These are phyloP conservation scores for Pseudogymnoascus sp. DNA, from an alignment of 2,329 filamentous ascomycete genomes.

Conservation along the genomic window DNA sequence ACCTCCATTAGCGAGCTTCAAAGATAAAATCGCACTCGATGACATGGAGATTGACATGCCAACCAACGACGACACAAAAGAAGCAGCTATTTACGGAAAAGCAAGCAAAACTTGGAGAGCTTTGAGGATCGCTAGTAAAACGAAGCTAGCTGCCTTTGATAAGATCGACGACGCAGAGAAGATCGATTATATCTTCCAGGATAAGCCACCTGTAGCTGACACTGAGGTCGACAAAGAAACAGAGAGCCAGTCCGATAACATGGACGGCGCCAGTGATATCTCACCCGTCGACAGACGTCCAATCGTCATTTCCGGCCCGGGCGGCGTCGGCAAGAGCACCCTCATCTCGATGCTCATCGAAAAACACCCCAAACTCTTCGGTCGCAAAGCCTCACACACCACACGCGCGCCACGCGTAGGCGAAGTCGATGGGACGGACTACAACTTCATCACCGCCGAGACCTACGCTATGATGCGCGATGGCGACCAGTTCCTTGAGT, in stretches of 20 bases:
- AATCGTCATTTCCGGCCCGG: slow-evolving; percentile 61
- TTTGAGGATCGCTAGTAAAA: slow-evolving; percentile 67
- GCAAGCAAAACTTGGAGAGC: slow-evolving; percentile 87
- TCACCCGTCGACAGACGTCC: slow-evolving; percentile 42
- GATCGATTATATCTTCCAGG: slow-evolving; percentile 48
- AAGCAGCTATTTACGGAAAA: slow-evolving; percentile 58
- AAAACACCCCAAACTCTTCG: slow-evolving; percentile 57
- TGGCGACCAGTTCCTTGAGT: slow-evolving; percentile 51
- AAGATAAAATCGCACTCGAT: slow-evolving; percentile 64
- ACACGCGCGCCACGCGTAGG: slow-evolving; percentile 41
- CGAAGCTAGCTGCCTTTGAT: slow-evolving; percentile 70
- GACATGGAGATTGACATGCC: slow-evolving; percentile 84
- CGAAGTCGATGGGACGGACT: slow-evolving; percentile 44
- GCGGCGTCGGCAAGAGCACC: slow-evolving; percentile 52
- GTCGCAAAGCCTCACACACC: slow-evolving; percentile 46
- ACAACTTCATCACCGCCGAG: slow-evolving; percentile 47
- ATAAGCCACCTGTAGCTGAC: slow-evolving; percentile 21
- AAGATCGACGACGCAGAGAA: slow-evolving; percentile 78
- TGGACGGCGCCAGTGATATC: slow-evolving; percentile 1
- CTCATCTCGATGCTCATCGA: slow-evolving; percentile 55
- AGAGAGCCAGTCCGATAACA: not conserved
- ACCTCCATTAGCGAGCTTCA: slow-evolving; percentile 62
- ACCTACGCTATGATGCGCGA: slow-evolving; percentile 51
- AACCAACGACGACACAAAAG: slow-evolving; percentile 48
- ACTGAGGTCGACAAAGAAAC: not conserved